Base-by-base conservation (phyloP, 1,284 basidiomycete species). In the Sporisorium sorghi region DNA sequence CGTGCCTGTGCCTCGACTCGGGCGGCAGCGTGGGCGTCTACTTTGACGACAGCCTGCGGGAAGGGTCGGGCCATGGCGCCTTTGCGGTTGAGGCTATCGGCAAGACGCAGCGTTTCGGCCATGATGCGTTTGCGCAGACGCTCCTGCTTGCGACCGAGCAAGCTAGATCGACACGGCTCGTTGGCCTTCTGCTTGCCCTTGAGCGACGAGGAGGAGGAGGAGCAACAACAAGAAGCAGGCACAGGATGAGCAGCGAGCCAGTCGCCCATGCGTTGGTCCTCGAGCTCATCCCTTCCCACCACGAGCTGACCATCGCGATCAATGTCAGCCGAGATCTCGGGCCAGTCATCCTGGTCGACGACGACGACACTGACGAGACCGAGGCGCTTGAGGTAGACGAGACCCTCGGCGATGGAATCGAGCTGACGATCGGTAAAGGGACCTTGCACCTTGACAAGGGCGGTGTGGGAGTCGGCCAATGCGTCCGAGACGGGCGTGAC, bases 391-490 rank as follows among this genome's bases (percentile, higher is more conserved):
- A 99, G 89, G 83, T 97, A 94, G 51, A 94, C 91, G 87, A 99
- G 90, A 48, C 97, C 97, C 43, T 92, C 90, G 30, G 92, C 91
- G 74, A 99, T 93, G 82, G 93, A 95, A 74, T 94, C 91, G 62
- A 99, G 90, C 84, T 99, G 97, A 12, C 91, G 88, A 85, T 97
- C 92, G n/a, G 90, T 93, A 85, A 99, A 99, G 0, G 97, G 97
- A 3, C 96, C 94, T 85, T 99, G 97, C 14, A 99, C 87, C 85
- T 99, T 99, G 83, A 99, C 95, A 10, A 99, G 89, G 1, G 94
- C 94, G 1, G 93, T 94, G 61, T 92, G 91, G 19, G 78, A 69
- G 58, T 77, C 73, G 23, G 76, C 70, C 44, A 66, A 37, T 4
- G 73, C 56, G 37, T 71, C 65, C 5, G 70, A 65, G 9, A 63